Evolutionary conservation across 2,329 filamentous ascomycete species (phyloP).

Genomic region (Trichophyton verrucosum): DNA sequence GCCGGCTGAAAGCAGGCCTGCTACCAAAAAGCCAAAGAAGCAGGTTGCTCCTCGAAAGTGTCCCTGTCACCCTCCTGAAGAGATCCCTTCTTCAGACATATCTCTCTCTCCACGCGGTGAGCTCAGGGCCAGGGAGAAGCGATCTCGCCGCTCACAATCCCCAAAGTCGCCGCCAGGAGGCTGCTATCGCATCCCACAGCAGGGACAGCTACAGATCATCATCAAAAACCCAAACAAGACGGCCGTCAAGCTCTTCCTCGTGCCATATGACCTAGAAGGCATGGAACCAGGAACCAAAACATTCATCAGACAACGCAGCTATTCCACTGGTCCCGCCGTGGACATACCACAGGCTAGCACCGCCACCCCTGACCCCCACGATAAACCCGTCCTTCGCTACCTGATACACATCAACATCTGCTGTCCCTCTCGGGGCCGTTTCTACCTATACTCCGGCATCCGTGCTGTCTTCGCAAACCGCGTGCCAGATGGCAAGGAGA

Average conservation of each 20-base stretch:
- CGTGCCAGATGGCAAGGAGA: slow-evolving; percentile 90
- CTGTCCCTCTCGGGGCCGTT: slow-evolving; percentile 68
- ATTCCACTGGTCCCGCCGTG: slow-evolving; percentile 74
- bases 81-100: slow-evolving; percentile 5
- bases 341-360: slow-evolving; percentile 48
- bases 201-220: slow-evolving; percentile 89
- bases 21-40: slow-evolving; percentile 28
- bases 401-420: slow-evolving; percentile 90
- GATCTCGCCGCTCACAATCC: slow-evolving; percentile 46
- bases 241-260: slow-evolving; percentile 85
- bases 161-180: slow-evolving; percentile 67
- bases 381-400: slow-evolving; percentile 68
- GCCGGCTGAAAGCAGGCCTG: slow-evolving; percentile 33
- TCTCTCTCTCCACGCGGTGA: slow-evolving; percentile 21
- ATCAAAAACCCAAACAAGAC: slow-evolving; percentile 99
- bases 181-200: slow-evolving; percentile 84
- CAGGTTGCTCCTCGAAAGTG: slow-evolving; percentile 21
- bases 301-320: slow-evolving; percentile 86
- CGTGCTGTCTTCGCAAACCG: slow-evolving; percentile 94
- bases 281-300: slow-evolving; percentile 95
- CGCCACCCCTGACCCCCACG: slow-evolving; percentile 17
- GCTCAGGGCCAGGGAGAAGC: slow-evolving; percentile 41
- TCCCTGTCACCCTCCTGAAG: slow-evolving; percentile 9
- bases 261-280: slow-evolving; percentile 81
- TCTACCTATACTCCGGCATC: slow-evolving; percentile 82